Evolutionary conservation across 2,329 filamentous ascomycete genomes (phyloP), one percentile per base, ranked within the genome.

Genomic region (Neofusicoccum laricinum): DNA sequence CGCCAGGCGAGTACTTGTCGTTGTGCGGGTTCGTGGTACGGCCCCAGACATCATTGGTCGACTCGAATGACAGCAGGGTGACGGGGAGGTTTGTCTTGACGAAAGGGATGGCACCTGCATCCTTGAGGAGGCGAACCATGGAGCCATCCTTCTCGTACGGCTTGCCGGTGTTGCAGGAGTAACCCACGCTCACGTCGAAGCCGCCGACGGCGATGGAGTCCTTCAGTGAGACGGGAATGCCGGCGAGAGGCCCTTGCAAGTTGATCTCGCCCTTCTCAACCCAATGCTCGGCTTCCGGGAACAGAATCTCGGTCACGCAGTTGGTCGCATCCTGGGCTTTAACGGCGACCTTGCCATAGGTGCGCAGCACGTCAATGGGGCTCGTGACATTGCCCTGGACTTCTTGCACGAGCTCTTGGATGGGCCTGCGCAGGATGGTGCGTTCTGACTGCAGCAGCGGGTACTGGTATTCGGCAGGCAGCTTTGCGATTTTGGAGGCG

Each of bases 61-160:
- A 93, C 76, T 96, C 93, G 71, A 96, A 96, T 64, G 90, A 93
- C 45, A 96, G 83, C 1, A 97, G 84, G 0, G 93, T 96, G 64
- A 94, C 90, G 4, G 93, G 94, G 1, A 96, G 76, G 67, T 95
- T 95, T 0, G 93, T 97, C 82, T 97, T 98, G 68, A 93, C 92
- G 73, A 96, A 97, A 0, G 93, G 93, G 1, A 97, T 84, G 0
- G 93, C 93, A 21, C 93, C 85, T 2, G 92, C 92, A 73, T 95
- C 90, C 73, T 96, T 96, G 59, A 97, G 82, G 46, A 98, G 77
- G 64, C 84, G 85, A 21, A 91, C 88, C 71, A 92, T 86, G 2
- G 86, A 81, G 0, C 93, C 92, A 78, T 97, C 93, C 32, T 85
- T 77, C 0, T 75, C 64, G 41, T 83, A 80, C 14, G 88, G 88